A percentile compares a stretch with the other conserved stretches of the same genome.
These are phyloP conservation scores for Ascobolus immersus DNA, from an alignment of 495 filamentous ascomycete species.

Conservation along the genomic window DNA sequence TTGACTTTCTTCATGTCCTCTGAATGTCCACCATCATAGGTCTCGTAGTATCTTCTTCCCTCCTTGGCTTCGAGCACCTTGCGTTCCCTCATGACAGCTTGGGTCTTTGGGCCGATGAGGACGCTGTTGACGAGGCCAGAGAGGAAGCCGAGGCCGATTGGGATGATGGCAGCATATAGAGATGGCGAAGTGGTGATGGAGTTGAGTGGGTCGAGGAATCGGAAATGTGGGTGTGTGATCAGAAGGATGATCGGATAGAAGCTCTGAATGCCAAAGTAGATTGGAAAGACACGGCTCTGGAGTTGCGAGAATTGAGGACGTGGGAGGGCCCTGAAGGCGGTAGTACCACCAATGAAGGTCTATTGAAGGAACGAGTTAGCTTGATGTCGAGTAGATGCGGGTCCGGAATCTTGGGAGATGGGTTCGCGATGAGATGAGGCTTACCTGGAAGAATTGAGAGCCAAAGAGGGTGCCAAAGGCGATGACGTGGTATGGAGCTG, in stretches of 20 bases:
- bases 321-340: constrained; percentile 47
- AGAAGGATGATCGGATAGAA: constrained; percentile 43
- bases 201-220: constrained; percentile 16
- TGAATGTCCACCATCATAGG: constrained; percentile 13
- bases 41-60: constrained; percentile 59
- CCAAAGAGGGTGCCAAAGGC: constrained; percentile 53
- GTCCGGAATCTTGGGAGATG: not conserved
- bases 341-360: constrained; percentile 55
- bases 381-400: not conserved
- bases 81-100: constrained; percentile 42
- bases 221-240: constrained; percentile 42
- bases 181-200: constrained; percentile 3
- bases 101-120: constrained; percentile 45
- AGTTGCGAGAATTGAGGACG: constrained; percentile 57
- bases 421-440: not conserved
- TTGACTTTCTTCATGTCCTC: constrained; percentile 60
- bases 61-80: constrained; percentile 45
- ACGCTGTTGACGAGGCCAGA: constrained; percentile 39
- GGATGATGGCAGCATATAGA: constrained; percentile 25
- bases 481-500: constrained; percentile 4
- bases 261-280: constrained; percentile 66
- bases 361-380: constrained; percentile 14
- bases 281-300: constrained; percentile 49
- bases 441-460: constrained; percentile 52
- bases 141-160: constrained; percentile 36